Base-by-base conservation (phyloP, 768 basidiomycete genomes). In the Austroboletus eburneus region DNA sequence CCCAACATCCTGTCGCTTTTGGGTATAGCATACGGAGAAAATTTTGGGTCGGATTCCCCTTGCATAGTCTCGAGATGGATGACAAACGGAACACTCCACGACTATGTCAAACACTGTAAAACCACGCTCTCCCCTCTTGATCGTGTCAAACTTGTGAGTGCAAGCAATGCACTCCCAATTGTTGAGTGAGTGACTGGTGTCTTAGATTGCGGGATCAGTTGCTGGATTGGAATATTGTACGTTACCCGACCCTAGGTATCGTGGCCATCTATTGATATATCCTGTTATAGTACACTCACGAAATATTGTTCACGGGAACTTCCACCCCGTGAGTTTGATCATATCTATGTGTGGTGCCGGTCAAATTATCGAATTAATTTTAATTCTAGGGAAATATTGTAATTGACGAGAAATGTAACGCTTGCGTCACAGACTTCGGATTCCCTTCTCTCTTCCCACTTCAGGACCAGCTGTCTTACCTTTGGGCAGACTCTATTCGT, bases 31-130 rank as follows among this genome's bases (percentile, higher is more conserved):
- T 0, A 1, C 1, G 51, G 43, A 5, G 33, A 3, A 5, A 27
- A 17, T 2, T 51, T 51, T 13, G 50, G 23, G 22, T 50, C 50
- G 14, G 24, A 50, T 14, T 3, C 50, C 35, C 22, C 16, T 0
- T 51, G 47, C 41, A 39, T 51, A 41, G 50, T 51, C 35, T 34
- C 50, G 5, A 24, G 10, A 41, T 51, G 41, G 47, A 51, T 51
- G 50, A 25, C 50, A n/a, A 9, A 20, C 14, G 50, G 50, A 24
- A 43, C 48, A 1, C 50, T 51, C 4, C 1, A 0, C 14, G 32
- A 43, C 0, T 50, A 43, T 24, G 6, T 51, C 14, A 29, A 14
- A 9, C 7, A 14, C 6, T 0, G 32, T 23, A 13, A 9, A 12
- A 9, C n/a, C 0, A 14, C 1, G 4, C 42, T 37, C 18, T 13